Conservation (phyloP, 179 eudicot species). For the Silene vulgaris region DNA sequence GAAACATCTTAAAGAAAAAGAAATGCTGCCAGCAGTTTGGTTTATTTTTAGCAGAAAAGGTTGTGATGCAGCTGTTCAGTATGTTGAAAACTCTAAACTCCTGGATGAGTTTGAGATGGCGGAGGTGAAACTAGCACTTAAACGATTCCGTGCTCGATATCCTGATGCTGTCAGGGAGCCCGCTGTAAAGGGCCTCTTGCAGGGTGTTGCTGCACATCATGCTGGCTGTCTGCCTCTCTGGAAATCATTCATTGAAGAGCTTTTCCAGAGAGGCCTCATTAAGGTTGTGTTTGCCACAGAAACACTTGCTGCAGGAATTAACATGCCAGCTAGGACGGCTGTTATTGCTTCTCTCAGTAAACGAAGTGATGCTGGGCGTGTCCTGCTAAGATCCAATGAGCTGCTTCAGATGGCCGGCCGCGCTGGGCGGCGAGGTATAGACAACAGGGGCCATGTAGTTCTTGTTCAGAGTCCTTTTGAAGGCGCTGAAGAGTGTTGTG, state of each 20-base stretch:
- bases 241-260: slow-evolving; percentile 93
- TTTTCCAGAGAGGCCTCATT: slow-evolving; percentile 82
- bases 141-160: slow-evolving; percentile 67
- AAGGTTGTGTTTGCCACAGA: slow-evolving; percentile 98
- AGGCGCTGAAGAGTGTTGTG: slow-evolving; percentile 94
- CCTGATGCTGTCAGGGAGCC: slow-evolving; percentile 97
- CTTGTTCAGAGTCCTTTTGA: slow-evolving; percentile 82
- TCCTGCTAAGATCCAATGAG: slow-evolving; percentile 67
- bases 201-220: slow-evolving; percentile 94
- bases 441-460: slow-evolving; percentile 84
- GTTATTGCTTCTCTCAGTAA: slow-evolving; percentile 92
- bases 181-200: slow-evolving; percentile 71
- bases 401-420: slow-evolving; percentile 99
- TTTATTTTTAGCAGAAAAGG: slow-evolving; percentile 98
- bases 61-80: slow-evolving; percentile 97
- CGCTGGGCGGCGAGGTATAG: slow-evolving; percentile 99
- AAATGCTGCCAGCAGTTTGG: slow-evolving; percentile 98
- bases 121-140: slow-evolving; percentile 87
- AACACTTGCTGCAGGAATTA: slow-evolving; percentile 98
- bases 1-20: slow-evolving; percentile 67
- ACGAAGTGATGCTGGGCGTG: slow-evolving; percentile 80
- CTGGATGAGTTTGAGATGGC: slow-evolving; percentile 81
- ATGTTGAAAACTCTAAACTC: slow-evolving; percentile 69
- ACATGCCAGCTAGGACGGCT: slow-evolving; percentile 99
- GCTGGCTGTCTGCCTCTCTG: slow-evolving; percentile 98